phyloP scores from a whole-genome alignment of 192 early-diverging fungal species.

The Linderina pennispora region DNA sequence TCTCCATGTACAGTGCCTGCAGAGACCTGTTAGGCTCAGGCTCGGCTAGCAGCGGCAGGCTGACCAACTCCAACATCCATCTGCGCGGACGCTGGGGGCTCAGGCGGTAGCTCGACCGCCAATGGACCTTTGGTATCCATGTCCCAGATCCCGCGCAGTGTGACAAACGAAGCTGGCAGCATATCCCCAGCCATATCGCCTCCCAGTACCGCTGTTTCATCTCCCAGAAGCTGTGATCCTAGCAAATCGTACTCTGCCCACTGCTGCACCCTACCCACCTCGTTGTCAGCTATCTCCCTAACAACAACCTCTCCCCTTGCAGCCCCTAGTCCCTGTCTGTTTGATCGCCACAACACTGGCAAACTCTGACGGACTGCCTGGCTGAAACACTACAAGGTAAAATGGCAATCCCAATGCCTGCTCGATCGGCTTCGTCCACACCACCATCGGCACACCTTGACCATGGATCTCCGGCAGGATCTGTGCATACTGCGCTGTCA shows the following conservation, averaged over 20 bases:
- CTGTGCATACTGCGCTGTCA: constrained; percentile 45
- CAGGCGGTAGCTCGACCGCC: constrained; percentile 8
- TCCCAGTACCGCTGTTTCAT: neutral
- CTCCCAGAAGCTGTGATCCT: constrained; percentile 9
- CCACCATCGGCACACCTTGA: constrained; percentile 26
- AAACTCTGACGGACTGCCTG: constrained; percentile 12
- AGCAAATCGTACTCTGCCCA: constrained; percentile 43
- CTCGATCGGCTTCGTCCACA: constrained; percentile 17
- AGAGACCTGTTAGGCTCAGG: constrained; percentile 17
- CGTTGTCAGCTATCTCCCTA: constrained; percentile 2
- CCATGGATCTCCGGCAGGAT: constrained; percentile 22
- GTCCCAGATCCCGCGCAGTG: constrained; percentile 31
- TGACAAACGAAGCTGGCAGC: constrained; percentile 13
- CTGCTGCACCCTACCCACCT: constrained; percentile 6
- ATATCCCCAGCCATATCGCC: neutral
- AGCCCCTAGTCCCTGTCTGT: neutral
- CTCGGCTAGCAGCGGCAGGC: constrained; percentile 23
- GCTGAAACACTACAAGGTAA: constrained; percentile 23
- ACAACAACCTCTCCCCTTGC: neutral
- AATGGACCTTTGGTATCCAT: constrained; percentile 2
- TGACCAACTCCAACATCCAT: constrained; percentile 44
- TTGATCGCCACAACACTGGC: constrained; percentile 30
- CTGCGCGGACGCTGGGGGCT: constrained; percentile 28
- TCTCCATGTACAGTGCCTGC: constrained; percentile 18
- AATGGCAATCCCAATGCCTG: constrained; percentile 7